Evolutionary conservation across 306 rosid species (phyloP).

Genomic region (Mimosa pudica): DNA sequence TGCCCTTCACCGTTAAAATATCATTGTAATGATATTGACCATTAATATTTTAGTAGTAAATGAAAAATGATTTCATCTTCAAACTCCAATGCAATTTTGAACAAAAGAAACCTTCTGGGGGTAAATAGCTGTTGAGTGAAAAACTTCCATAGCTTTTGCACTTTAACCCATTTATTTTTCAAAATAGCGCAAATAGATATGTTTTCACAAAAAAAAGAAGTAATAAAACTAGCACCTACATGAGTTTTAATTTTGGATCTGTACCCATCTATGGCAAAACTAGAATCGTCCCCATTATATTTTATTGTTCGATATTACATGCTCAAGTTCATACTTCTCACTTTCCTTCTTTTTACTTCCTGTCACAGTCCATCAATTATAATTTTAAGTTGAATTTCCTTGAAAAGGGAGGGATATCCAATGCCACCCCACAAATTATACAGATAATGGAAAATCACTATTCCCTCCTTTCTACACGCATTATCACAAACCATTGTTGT

Average conservation of each 20-base stretch:
- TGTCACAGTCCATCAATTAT: not conserved
- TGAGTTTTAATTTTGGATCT: not conserved
- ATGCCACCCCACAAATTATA: conserved; percentile 8
- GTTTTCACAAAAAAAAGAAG: not conserved
- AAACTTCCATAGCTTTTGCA: too few species aligned
- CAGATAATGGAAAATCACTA: conserved; percentile 3
- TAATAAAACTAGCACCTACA: not conserved
- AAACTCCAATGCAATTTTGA: too few species aligned
- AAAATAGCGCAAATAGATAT: too few species aligned
- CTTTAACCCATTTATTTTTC: too few species aligned
- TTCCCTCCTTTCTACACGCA: not conserved
- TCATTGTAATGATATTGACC: too few species aligned
- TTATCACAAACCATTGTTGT: not conserved
- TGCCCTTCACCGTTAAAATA: too few species aligned
- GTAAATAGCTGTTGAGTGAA: too few species aligned
- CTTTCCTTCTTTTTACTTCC: conserved; percentile 6
- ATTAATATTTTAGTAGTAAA: too few species aligned
- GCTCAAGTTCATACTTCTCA: conserved; percentile 19
- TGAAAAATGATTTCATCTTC: too few species aligned
- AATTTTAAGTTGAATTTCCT: not conserved
- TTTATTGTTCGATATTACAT: not conserved
- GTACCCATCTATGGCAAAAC: not conserved
- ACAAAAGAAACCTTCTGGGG: too few species aligned
- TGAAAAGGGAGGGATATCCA: not conserved
- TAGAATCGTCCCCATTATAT: not conserved